A percentile compares a stretch with the other conserved stretches of the same genome.
These are phyloP conservation scores for Botrytis tulipae DNA, from an alignment of 2,329 filamentous ascomycete species.

Conservation along the genomic window DNA sequence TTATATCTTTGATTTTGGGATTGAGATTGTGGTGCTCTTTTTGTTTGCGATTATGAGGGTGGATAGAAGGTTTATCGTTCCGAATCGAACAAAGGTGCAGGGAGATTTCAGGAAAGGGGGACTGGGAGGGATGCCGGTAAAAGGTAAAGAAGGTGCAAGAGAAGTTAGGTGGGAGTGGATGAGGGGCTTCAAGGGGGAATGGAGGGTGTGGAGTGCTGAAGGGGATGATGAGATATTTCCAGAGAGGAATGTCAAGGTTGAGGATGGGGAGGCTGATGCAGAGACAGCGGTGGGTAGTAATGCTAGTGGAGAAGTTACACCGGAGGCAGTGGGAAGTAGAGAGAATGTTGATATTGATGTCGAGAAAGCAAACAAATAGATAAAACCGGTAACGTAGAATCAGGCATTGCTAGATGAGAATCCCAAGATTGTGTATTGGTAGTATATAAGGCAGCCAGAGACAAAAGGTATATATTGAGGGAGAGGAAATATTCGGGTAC, in stretches of 20 bases:
- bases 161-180: slow-evolving; percentile 10
- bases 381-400: background rate
- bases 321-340: background rate
- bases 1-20: slow-evolving; percentile 75
- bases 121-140: background rate
- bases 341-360: background rate
- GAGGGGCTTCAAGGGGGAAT: slow-evolving; percentile 12
- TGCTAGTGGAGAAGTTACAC: background rate
- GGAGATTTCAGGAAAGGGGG: slow-evolving; percentile 42
- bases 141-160: background rate
- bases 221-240: slow-evolving; percentile 5
- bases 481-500: background rate
- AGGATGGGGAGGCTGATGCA: background rate
- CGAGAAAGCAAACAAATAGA: background rate
- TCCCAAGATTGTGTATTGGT: background rate
- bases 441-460: background rate
- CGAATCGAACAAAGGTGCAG: slow-evolving; percentile 61
- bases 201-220: slow-evolving; percentile 4
- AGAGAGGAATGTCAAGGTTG: background rate
- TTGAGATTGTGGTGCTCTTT: slow-evolving; percentile 69
- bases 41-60: slow-evolving; percentile 67
- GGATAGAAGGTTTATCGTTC: slow-evolving; percentile 72
- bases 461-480: background rate
- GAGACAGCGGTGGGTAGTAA: background rate
- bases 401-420: too few species aligned